Evolutionary conservation across 495 filamentous ascomycete species (phyloP).

Genomic region (Aspergillus mulundensis): DNA sequence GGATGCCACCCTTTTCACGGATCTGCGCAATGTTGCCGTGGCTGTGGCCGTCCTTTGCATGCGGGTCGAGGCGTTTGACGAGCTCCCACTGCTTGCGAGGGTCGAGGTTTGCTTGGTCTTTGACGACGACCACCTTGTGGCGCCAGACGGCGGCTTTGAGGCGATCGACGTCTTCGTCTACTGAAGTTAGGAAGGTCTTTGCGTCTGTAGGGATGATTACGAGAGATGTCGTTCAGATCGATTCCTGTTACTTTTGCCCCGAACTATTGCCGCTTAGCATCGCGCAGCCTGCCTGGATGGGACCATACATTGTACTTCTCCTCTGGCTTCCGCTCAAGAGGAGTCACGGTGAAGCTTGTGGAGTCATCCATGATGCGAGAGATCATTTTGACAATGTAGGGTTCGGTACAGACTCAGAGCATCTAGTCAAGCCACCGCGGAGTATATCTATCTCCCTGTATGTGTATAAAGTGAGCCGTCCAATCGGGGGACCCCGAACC

Average conservation of each 20-base stretch:
- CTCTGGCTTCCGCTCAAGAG: not conserved
- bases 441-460: no score
- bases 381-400: no score
- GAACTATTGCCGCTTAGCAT: not conserved
- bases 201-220: not conserved
- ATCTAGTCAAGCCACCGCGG: no score
- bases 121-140: constrained; percentile 4
- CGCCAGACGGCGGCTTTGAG: constrained; percentile 1
- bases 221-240: constrained; percentile 2
- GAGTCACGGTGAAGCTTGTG: not conserved
- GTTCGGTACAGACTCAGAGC: no score
- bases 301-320: constrained; percentile 6
- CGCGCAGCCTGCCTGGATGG: not conserved
- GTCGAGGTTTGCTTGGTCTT: constrained; percentile 2
- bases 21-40: not conserved
- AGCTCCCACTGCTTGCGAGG: constrained; percentile 9
- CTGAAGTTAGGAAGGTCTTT: not conserved
- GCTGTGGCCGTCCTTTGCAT: constrained; percentile 4
- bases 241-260: constrained; percentile 6
- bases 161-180: constrained; percentile 1
- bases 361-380: not conserved
- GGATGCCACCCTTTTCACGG: constrained; percentile 7
- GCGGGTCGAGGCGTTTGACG: not conserved
- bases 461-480: no score
- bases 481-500: no score